These are phyloP conservation scores for Drechslera avenae DNA, from an alignment of 2,329 filamentous ascomycete species.

Conservation along the genomic window DNA sequence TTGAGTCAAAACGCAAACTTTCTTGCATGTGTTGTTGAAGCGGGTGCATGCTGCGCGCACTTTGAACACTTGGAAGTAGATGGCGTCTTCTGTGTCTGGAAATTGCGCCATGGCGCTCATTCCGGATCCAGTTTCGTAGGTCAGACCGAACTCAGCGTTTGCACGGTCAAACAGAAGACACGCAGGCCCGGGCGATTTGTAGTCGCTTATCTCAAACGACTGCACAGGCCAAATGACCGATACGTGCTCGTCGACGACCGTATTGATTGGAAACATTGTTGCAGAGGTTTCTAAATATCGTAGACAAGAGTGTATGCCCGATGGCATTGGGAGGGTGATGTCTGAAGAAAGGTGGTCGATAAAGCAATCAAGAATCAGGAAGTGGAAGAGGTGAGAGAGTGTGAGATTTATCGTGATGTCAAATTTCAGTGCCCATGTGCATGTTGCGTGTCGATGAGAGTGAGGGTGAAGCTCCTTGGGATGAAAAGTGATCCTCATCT, in stretches of 20 bases:
- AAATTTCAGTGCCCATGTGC: neutral
- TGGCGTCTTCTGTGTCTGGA: slow-evolving; percentile 15
- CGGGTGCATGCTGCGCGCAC: slow-evolving; percentile 21
- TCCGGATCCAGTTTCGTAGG: neutral
- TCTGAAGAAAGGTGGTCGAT: neutral
- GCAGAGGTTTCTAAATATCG: too few species aligned
- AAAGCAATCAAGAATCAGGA: neutral
- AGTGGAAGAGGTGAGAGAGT: neutral
- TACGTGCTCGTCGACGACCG: neutral
- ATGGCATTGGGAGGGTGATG: neutral
- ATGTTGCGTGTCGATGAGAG: neutral
- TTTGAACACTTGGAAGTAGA: slow-evolving; percentile 21
- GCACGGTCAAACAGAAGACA: slow-evolving; percentile 20
- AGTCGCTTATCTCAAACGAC: slow-evolving; percentile 13
- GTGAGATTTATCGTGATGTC: neutral
- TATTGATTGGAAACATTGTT: neutral
- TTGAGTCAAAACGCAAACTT: slow-evolving; percentile 20
- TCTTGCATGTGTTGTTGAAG: slow-evolving; percentile 14
- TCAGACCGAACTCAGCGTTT: slow-evolving; percentile 24
- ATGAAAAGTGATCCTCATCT: neutral
- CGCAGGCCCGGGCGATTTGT: neutral
- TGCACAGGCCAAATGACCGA: slow-evolving; percentile 15
- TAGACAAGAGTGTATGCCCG: too few species aligned
- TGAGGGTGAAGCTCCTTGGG: neutral
- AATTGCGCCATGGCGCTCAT: slow-evolving; percentile 7